These are phyloP conservation scores for Penicillium odoratum DNA, from an alignment of 495 filamentous ascomycete species.

Conservation along the genomic window DNA sequence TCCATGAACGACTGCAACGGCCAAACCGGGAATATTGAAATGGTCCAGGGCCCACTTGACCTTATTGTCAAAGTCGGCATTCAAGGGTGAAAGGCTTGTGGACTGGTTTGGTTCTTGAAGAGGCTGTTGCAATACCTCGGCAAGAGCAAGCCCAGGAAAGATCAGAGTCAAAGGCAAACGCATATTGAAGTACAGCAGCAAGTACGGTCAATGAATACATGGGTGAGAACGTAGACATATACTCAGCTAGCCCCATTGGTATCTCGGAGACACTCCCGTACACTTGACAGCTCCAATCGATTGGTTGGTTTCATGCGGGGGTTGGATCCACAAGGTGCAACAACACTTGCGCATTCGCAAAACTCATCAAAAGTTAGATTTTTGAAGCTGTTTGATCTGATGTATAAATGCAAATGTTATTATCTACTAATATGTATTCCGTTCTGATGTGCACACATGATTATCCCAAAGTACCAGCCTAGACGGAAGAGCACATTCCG, in stretches of 20 bases:
- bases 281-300: no score
- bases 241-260: no score
- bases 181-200: background rate
- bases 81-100: background rate
- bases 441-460: slow-evolving; percentile 3
- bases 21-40: slow-evolving; percentile 11
- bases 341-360: no score
- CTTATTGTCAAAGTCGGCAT: slow-evolving; percentile 4
- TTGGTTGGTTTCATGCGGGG: no score
- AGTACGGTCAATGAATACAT: no score
- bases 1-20: slow-evolving; percentile 7
- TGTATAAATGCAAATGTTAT: slow-evolving; percentile 1
- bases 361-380: no score
- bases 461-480: slow-evolving; percentile 1
- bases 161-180: background rate
- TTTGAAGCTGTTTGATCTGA: no score
- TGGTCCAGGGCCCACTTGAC: slow-evolving; percentile 10
- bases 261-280: no score
- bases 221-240: no score
- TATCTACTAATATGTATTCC: slow-evolving; percentile 9
- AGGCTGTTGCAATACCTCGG: no score
- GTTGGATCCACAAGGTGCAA: no score
- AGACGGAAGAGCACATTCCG: background rate
- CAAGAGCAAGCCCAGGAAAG: background rate
- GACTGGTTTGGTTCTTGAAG: no score